These are phyloP conservation scores for Dunaliella sp. DNA, from an alignment of 139 green algal species.

Conservation along the genomic window DNA sequence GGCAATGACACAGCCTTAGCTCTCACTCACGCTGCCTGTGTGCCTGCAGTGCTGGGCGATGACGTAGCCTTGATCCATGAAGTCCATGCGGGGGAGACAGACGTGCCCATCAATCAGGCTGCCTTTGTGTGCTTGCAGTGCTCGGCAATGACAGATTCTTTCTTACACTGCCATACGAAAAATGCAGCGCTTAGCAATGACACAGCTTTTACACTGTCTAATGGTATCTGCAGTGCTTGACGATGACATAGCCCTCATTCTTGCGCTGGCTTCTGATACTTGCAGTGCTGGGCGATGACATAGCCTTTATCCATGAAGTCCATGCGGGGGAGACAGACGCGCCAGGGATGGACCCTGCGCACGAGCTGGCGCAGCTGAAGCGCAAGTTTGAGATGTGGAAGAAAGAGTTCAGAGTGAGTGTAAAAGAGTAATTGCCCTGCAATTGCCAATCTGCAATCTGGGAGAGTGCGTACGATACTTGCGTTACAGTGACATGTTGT, in stretches of 20 bases:
- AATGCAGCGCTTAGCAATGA: no score
- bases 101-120: slow-evolving; percentile 54
- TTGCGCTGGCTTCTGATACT: no score
- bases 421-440: not conserved
- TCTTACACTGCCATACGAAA: no score
- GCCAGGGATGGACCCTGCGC: slow-evolving; percentile 53
- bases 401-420: slow-evolving; percentile 49
- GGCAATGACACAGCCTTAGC: no score
- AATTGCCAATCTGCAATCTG: no score
- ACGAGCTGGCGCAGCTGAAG: slow-evolving; percentile 54
- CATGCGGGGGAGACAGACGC: slow-evolving; percentile 34
- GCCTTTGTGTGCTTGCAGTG: slow-evolving; percentile 46
- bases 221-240: no score
- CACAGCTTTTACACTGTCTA: no score
- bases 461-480: no score
- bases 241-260: no score
- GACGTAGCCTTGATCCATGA: slow-evolving; percentile 57
- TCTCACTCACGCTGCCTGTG: no score
- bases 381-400: slow-evolving; percentile 60
- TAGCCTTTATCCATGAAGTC: slow-evolving; percentile 57
- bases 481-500: no score
- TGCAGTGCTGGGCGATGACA: slow-evolving; percentile 50
- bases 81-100: slow-evolving; percentile 37
- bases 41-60: slow-evolving; percentile 41
- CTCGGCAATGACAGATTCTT: no score